Conservation (phyloP, 2,329 filamentous ascomycete species). For the Colletotrichum tanaceti region DNA sequence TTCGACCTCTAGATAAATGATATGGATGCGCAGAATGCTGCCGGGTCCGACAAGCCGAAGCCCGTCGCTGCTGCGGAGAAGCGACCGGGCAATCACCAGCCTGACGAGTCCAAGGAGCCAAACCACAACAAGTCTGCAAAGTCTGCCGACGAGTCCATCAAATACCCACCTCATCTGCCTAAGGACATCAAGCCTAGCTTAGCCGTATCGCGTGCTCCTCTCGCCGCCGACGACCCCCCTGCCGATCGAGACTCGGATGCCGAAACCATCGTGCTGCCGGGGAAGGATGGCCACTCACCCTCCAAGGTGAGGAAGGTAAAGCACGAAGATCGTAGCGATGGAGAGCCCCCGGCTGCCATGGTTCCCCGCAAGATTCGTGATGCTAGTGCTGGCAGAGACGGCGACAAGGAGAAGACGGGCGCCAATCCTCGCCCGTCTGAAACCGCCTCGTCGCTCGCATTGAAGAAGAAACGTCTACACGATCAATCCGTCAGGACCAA, state of each 20-base stretch:
- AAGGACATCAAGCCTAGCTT: slow-evolving; percentile 42
- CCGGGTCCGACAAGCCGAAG: slow-evolving; percentile 71
- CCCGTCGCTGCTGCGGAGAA: slow-evolving; percentile 64
- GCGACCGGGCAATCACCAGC: slow-evolving; percentile 50
- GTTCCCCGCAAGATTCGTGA: slow-evolving; percentile 50
- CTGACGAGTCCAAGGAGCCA: slow-evolving; percentile 43
- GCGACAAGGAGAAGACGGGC: slow-evolving; percentile 48
- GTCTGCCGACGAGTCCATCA: slow-evolving; percentile 34
- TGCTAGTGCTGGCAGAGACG: slow-evolving; percentile 50
- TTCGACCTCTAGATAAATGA: slow-evolving; percentile 68
- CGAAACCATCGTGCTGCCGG: slow-evolving; percentile 76
- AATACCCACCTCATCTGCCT: slow-evolving; percentile 25
- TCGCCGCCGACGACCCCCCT: slow-evolving; percentile 54
- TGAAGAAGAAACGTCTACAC: slow-evolving; percentile 63
- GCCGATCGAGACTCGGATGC: slow-evolving; percentile 75
- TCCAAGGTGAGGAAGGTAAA: slow-evolving; percentile 73
- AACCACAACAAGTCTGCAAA: slow-evolving; percentile 35
- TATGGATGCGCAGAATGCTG: slow-evolving; percentile 77
- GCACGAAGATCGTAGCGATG: slow-evolving; percentile 72
- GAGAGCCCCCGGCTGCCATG: slow-evolving; percentile 57
- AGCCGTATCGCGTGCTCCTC: slow-evolving; percentile 45
- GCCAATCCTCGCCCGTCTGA: slow-evolving; percentile 46
- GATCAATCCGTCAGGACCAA: slow-evolving; percentile 57
- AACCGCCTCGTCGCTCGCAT: slow-evolving; percentile 41
- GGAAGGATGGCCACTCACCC: slow-evolving; percentile 73